Evolutionary conservation across 176 grass and related monocot species (phyloP), one percentile per base, ranked within the genome.

Genomic region (Saccharum officinarum): DNA sequence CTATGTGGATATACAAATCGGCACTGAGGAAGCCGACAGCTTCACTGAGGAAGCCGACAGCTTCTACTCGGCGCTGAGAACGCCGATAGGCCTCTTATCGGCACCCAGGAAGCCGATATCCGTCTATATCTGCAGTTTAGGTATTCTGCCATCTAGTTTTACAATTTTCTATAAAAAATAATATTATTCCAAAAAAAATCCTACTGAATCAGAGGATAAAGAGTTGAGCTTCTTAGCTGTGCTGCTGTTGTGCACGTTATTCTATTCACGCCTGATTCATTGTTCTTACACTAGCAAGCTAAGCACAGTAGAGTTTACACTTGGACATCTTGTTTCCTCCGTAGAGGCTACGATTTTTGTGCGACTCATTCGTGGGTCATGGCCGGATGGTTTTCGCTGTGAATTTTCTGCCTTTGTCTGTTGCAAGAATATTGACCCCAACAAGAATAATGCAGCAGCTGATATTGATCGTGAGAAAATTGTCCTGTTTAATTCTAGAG

Each of bases 231-330:
- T 10, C 16, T 66, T 81, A 11, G 79, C 12, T 52, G 66, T 26
- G 20, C 33, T 7, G 6, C 3, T 77, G 12, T 23, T n/a, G 4
- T 70, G 42, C 42, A 3, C 0, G 10, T 10, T 6, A 2, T 3
- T 2, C 3, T 1, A 25, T 81, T 81, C 65, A 26, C 3, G 10
- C 7, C 0, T 52, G 22, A 8, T 9, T 25, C 10, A 26, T 25
- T 18, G 20, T 69, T 46, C n/a, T 44, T 71, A 73, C 23, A 73
- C 68, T 73, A 82, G 80, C 80, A 82, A 14, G 68, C 10, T 42
- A 14, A 82, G 80, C 37, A 82, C 80, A 5, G 0, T 82, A 13
- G 80, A 82, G 16, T 62, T 82, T 73, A 30, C 9, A 44, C 37
- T 72, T 72, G 68, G 50, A 10, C 26, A 20, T 44, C 12, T 82